phyloP scores from a whole-genome alignment of 2,329 filamentous ascomycete species.

The Neurospora crassa region DNA sequence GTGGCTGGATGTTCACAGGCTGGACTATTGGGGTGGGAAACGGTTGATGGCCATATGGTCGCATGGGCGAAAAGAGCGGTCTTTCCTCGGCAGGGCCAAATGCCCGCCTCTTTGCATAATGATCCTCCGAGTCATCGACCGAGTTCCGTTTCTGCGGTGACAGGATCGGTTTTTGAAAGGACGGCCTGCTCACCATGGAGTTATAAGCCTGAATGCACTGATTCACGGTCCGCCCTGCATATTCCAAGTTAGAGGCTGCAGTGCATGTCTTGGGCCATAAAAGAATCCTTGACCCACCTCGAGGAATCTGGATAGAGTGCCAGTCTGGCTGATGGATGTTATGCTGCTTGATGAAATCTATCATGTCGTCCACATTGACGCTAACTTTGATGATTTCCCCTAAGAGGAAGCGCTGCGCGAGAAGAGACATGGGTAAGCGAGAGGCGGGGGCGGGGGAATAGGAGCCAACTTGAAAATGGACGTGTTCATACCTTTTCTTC shows the following conservation, averaged over 20 bases:
- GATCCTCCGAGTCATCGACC: constrained; percentile 21
- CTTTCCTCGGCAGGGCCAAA: constrained; percentile 16
- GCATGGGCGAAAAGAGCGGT: constrained; percentile 9
- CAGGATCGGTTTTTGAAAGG: constrained; percentile 18
- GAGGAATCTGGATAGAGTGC: constrained; percentile 26
- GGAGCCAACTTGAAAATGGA: background rate
- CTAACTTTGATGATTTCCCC: constrained; percentile 50
- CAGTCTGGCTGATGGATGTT: constrained; percentile 23
- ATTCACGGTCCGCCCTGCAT: constrained; percentile 25
- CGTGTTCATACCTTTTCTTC: constrained; percentile 38
- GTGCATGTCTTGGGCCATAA: background rate
- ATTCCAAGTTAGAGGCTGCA: constrained; percentile 9
- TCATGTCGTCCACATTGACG: constrained; percentile 33
- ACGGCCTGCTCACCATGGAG: constrained; percentile 20
- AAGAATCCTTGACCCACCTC: constrained; percentile 18
- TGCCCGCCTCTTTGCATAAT: constrained; percentile 23
- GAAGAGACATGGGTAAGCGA: constrained; percentile 4
- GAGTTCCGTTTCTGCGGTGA: constrained; percentile 24
- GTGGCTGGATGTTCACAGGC: constrained; percentile 23
- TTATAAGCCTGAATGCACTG: constrained; percentile 25
- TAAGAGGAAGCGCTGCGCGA: constrained; percentile 43
- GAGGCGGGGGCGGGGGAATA: constrained; percentile 3
- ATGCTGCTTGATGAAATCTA: constrained; percentile 34
- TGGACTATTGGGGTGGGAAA: constrained; percentile 6
- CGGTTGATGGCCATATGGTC: constrained; percentile 7